Evolutionary conservation across 2,329 filamentous ascomycete species (phyloP).

Genomic region (Colletotrichum sp.): DNA sequence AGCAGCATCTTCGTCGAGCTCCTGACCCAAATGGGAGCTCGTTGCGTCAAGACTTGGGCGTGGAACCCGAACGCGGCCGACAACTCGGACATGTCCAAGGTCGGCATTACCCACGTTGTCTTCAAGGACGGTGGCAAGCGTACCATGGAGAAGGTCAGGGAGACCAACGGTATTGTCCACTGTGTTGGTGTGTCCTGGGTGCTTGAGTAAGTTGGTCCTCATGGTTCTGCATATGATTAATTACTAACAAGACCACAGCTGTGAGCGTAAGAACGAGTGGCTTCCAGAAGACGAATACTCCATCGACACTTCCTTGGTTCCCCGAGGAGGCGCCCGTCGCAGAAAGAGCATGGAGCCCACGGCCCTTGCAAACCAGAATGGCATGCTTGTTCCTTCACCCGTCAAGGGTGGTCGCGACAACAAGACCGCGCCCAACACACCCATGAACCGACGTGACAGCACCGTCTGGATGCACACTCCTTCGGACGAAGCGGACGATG

Average conservation of each 20-base stretch:
- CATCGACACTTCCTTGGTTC: slow-evolving; percentile 70
- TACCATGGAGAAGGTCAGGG: slow-evolving; percentile 81
- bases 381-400: slow-evolving; percentile 58
- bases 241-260: slow-evolving; percentile 49
- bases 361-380: slow-evolving; percentile 71
- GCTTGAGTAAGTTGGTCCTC: slow-evolving; percentile 71
- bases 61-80: slow-evolving; percentile 64
- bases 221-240: not conserved
- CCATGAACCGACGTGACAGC: slow-evolving; percentile 58
- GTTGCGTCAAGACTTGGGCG: slow-evolving; percentile 76
- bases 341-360: slow-evolving; percentile 84
- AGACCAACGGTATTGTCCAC: slow-evolving; percentile 75
- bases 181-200: slow-evolving; percentile 91
- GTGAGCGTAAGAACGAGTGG: slow-evolving; percentile 78
- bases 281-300: slow-evolving; percentile 74
- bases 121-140: slow-evolving; percentile 86
- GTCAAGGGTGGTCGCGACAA: slow-evolving; percentile 31
- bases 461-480: slow-evolving; percentile 61
- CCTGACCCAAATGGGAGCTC: slow-evolving; percentile 80
- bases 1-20: slow-evolving; percentile 83
- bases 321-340: slow-evolving; percentile 73
- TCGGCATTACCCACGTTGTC: slow-evolving; percentile 86
- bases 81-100: slow-evolving; percentile 48
- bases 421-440: slow-evolving; percentile 50
- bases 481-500: slow-evolving; percentile 45